These are phyloP conservation scores for Penicillium sp. DNA, from an alignment of 2,329 filamentous ascomycete species.

Conservation along the genomic window DNA sequence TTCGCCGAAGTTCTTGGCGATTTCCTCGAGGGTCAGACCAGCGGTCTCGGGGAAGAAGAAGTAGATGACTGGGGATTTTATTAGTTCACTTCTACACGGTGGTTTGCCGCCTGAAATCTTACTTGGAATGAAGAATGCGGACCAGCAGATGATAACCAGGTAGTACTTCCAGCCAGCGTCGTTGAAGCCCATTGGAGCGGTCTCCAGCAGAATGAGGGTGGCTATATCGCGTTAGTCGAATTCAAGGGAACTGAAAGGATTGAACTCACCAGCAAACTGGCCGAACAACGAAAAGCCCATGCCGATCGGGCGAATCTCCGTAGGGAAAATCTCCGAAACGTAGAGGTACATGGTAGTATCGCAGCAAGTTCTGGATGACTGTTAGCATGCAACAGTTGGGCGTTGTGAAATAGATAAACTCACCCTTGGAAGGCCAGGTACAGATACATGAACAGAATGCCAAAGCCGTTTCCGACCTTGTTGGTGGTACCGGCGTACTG, in stretches of 20 bases:
- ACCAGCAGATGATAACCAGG: conserved; percentile 49
- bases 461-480: conserved; percentile 41
- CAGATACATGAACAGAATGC: conserved; percentile 44
- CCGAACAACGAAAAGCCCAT: conserved; percentile 54
- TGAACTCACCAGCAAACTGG: conserved; percentile 43
- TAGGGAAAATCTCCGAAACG: conserved; percentile 49
- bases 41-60: conserved; percentile 48
- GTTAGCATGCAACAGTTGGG: conserved; percentile 6
- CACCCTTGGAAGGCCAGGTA: conserved; percentile 52
- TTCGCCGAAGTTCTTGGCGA: conserved; percentile 50
- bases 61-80: conserved; percentile 37
- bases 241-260: background rate
- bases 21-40: conserved; percentile 46
- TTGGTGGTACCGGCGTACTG: conserved; percentile 41
- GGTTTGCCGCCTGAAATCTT: background rate
- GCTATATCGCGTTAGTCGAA: conserved; percentile 24
- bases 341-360: conserved; percentile 51
- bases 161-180: conserved; percentile 53
- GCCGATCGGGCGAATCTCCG: conserved; percentile 52
- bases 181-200: conserved; percentile 45
- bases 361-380: conserved; percentile 38
- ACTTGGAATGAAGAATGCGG: conserved; percentile 42
- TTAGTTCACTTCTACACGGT: background rate
- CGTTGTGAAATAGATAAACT: conserved; percentile 7
- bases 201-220: conserved; percentile 51